Conservation (phyloP, 495 filamentous ascomycete genomes). For the Penicillium maclennaniae region DNA sequence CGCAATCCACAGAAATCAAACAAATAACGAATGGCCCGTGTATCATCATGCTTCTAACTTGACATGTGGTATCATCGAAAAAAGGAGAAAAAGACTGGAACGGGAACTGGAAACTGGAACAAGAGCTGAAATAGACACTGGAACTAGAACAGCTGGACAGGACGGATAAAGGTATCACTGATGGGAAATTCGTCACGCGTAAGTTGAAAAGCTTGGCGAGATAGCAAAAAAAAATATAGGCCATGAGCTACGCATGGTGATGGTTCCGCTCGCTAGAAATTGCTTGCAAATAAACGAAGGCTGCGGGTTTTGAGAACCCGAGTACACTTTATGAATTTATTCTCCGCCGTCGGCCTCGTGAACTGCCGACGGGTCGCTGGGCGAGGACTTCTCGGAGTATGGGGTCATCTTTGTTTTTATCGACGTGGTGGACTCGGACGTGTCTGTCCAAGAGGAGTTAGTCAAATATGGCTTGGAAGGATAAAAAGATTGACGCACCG, state of each 20-base stretch:
- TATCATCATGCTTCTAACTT: constrained; percentile 32
- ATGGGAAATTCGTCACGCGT: constrained; percentile 26
- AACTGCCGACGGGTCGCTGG: constrained; percentile 80
- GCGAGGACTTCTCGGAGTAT: constrained; percentile 72
- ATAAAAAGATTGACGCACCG: constrained; percentile 52
- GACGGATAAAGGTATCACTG: constrained; percentile 19
- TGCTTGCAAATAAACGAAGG: constrained; percentile 7
- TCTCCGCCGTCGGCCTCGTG: constrained; percentile 74
- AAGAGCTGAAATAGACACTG: constrained; percentile 7
- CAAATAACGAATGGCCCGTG: constrained; percentile 29
- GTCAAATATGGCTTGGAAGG: background rate
- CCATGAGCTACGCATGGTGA: background rate
- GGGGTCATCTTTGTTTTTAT: constrained; percentile 83
- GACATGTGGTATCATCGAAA: constrained; percentile 34
- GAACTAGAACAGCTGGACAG: constrained; percentile 9
- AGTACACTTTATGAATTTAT: constrained; percentile 22
- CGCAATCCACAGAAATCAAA: background rate
- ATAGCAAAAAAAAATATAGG: background rate
- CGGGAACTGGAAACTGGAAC: too few species aligned
- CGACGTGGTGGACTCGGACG: constrained; percentile 81
- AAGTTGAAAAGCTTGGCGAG: constrained; percentile 1
- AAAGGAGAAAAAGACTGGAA: background rate
- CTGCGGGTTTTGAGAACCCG: constrained; percentile 1
- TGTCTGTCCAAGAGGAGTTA: constrained; percentile 51
- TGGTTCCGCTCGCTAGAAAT: background rate